Evolutionary conservation across 1,284 basidiomycete genomes (phyloP).

Genomic region (Pterulicium gracile): DNA sequence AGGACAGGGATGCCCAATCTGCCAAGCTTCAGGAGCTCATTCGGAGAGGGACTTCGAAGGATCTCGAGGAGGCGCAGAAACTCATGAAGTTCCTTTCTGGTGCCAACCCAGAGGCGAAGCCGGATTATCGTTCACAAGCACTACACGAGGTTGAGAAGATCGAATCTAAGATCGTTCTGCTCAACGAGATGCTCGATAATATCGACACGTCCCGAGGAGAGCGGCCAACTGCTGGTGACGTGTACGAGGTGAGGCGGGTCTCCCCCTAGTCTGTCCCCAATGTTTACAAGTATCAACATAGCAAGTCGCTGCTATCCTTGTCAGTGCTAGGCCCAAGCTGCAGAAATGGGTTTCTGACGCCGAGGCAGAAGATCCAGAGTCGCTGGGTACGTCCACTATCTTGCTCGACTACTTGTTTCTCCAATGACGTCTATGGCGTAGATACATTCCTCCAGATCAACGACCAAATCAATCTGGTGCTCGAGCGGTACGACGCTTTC

Average conservation of each 20-base stretch:
- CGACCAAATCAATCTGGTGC: slow-evolving; percentile 92
- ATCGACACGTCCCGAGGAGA: slow-evolving; percentile 64
- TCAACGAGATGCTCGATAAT: slow-evolving; percentile 97
- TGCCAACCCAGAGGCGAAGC: slow-evolving; percentile 89
- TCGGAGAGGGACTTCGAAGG: slow-evolving; percentile 88
- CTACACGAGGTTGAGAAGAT: slow-evolving; percentile 88
- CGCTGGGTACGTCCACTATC: slow-evolving; percentile 53
- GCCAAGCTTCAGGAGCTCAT: slow-evolving; percentile 99
- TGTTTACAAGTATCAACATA: slow-evolving; percentile 18
- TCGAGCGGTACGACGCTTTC: slow-evolving; percentile 86
- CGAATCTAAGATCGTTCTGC: slow-evolving; percentile 85
- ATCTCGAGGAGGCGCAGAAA: slow-evolving; percentile 93
- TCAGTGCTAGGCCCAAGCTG: slow-evolving; percentile 82
- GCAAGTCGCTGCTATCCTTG: slow-evolving; percentile 87
- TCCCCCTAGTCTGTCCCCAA: slow-evolving; percentile 2
- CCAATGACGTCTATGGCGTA: slow-evolving; percentile 18
- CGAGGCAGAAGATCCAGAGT: slow-evolving; percentile 71
- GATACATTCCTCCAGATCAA: slow-evolving; percentile 94
- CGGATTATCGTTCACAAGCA: slow-evolving; percentile 88
- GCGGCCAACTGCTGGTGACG: slow-evolving; percentile 79
- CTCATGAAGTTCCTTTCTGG: slow-evolving; percentile 96
- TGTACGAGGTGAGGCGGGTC: slow-evolving; percentile 68
- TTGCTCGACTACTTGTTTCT: neutral
- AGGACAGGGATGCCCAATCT: slow-evolving; percentile 90
- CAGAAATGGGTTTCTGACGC: slow-evolving; percentile 99